phyloP scores from a whole-genome alignment of 2,329 filamentous ascomycete genomes.

The Chaetomiaceae sp. region DNA sequence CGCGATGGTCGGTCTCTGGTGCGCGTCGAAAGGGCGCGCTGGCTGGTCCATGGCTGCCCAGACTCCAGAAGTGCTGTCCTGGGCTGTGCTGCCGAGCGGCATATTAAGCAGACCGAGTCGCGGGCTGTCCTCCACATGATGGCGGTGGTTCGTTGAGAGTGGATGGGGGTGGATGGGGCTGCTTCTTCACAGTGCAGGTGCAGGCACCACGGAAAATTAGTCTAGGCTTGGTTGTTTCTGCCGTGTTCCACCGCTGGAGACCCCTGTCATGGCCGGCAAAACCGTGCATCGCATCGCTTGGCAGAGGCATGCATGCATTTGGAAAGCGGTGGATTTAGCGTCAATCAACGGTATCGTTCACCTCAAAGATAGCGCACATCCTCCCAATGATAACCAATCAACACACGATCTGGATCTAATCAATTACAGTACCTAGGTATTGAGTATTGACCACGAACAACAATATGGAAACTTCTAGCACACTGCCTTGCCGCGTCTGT shows the following conservation, averaged over 20 bases:
- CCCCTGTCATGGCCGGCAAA: too few species aligned
- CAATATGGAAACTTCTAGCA: constrained; percentile 7
- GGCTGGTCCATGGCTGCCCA: constrained; percentile 32
- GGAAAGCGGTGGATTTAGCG: too few species aligned
- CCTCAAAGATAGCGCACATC: too few species aligned
- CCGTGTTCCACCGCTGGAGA: constrained; percentile 5
- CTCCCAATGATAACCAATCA: background rate
- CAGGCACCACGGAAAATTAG: constrained; percentile 11
- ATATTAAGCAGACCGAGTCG: constrained; percentile 28
- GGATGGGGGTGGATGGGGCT: background rate
- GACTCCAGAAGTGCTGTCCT: constrained; percentile 15
- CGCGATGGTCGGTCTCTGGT: constrained; percentile 46
- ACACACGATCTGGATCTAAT: too few species aligned
- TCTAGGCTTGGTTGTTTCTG: constrained; percentile 12
- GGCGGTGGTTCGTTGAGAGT: background rate
- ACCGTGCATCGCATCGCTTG: too few species aligned
- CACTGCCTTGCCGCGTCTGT: too few species aligned
- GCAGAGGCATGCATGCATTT: too few species aligned
- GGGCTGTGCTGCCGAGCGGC: constrained; percentile 24
- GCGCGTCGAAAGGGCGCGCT: constrained; percentile 36
- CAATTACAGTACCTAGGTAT: too few species aligned
- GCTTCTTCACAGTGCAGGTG: background rate
- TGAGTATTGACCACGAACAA: too few species aligned
- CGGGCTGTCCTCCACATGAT: constrained; percentile 28
- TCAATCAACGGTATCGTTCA: too few species aligned